Base-by-base conservation (phyloP, 1,284 basidiomycete genomes). In the Boletus mariae region DNA sequence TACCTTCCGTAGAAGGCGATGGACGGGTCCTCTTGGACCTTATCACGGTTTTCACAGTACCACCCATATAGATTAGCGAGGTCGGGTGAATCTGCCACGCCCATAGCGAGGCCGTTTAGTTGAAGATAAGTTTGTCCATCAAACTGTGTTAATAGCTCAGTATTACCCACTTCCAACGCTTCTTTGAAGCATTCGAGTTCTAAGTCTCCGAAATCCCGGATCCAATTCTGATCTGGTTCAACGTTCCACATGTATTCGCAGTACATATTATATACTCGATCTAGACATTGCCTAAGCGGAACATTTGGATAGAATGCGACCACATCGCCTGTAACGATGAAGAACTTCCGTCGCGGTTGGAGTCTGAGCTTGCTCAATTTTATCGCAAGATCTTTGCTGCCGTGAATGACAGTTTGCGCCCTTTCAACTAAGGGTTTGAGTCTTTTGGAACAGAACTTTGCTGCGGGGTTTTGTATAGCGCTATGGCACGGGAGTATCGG, bases 361-460 rank as follows among this genome's bases (percentile, higher is more conserved):
- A 26, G 8, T 0, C 0, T 0, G 1, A 59, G 38, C 3, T 53
- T 12, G 32, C 52, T 53, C 15, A 57, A 47, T 48, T 51, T 51
- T 25, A 49, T 49, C 29, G 48, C 58, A 5, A 59, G 5, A 5
- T 54, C 47, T 26, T 59, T 59, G 3, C 38, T 29, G 0, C 58
- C 49, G 0, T 35, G 13, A 0, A 57, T 44, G 0, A 60, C 3
- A 3, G 47, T 49, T 2, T 2, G 51, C 34, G 34, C 50, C 41
- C 20, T 1, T 2, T 28, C 4, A 5, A 60, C 5, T 0, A 60
- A 1, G 4, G 52, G 59, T 53, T 60, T 60, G 15, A 60, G 55
- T 0, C 23, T 40, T 55, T 60, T 60, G 29, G 2, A 17, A 5
- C 20, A 20, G 10, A 41, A 54, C 38, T 59, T 59, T 0, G 58